A percentile compares a stretch with the other conserved stretches of the same genome.
Conservation (phyloP, 164 flowering plant species). For the Liriodendron chinense region DNA sequence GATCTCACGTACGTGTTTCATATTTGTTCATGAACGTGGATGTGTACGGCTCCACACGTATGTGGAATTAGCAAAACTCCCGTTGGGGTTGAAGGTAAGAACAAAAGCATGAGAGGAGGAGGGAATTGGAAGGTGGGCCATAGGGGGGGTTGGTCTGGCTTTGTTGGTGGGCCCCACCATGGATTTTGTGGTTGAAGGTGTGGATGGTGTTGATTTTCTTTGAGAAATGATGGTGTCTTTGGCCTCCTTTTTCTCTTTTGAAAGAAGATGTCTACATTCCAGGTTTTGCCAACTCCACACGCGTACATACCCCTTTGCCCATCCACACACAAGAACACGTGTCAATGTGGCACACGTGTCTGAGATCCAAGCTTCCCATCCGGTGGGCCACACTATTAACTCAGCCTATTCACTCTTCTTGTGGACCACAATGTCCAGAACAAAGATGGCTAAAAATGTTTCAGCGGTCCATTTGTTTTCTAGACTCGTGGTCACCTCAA, state of each 20-base stretch:
- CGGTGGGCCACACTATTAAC: background rate
- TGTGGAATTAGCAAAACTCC: too few relatives aligned
- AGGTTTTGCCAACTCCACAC: background rate
- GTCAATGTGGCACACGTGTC: too few relatives aligned
- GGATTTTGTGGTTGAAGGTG: conserved; percentile 2
- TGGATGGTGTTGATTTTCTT: background rate
- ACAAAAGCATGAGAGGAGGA: background rate
- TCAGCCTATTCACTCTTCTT: too few relatives aligned
- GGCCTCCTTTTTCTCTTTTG: background rate
- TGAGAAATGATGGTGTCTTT: conserved; percentile 3
- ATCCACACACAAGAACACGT: background rate
- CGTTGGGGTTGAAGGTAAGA: background rate
- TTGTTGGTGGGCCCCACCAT: conserved; percentile 5
- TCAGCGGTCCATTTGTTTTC: background rate
- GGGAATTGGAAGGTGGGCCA: conserved; percentile 6
- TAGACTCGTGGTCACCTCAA: background rate
- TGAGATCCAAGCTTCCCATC: background rate
- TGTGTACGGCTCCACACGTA: too few relatives aligned
- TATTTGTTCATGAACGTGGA: too few relatives aligned
- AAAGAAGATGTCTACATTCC: background rate
- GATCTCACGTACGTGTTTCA: too few relatives aligned
- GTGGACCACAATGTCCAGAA: too few relatives aligned
- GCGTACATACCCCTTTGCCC: background rate
- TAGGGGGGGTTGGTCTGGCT: background rate
- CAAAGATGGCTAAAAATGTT: too few relatives aligned